A percentile compares a stretch with the other conserved stretches of the same genome.
phyloP scores from a whole-genome alignment of 2,329 filamentous ascomycete species.

The Sclerotinia nivalis region DNA sequence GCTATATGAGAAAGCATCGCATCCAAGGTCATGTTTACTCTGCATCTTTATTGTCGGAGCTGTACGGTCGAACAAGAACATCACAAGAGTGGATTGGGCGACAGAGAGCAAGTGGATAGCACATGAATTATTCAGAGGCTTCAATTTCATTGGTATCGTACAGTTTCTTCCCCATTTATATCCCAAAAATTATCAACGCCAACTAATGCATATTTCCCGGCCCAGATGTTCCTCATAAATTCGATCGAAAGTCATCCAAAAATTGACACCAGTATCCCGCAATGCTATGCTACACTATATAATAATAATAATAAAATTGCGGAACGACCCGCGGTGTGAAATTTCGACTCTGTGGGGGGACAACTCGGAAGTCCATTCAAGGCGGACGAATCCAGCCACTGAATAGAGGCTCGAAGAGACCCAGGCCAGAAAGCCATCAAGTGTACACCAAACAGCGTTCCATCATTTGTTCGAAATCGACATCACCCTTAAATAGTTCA shows the following conservation, averaged over 20 bases:
- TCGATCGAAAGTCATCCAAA: background rate
- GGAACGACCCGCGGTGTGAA: background rate
- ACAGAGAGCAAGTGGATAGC: background rate
- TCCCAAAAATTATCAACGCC: background rate
- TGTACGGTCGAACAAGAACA: background rate
- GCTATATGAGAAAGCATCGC: background rate
- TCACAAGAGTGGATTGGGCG: too few species aligned
- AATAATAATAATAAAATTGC: constrained; percentile 10
- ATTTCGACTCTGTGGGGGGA: background rate
- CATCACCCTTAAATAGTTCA: background rate
- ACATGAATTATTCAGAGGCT: background rate
- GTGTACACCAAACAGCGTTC: background rate
- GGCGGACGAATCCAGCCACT: background rate
- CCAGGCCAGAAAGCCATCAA: background rate
- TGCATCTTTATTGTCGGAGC: background rate
- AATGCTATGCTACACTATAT: constrained; percentile 8
- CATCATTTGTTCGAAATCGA: background rate
- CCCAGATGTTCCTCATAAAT: constrained; percentile 6
- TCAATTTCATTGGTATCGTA: constrained; percentile 16
- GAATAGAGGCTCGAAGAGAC: background rate
- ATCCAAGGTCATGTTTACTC: background rate
- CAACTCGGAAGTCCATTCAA: background rate
- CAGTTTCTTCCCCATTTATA: background rate
- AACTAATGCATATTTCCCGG: constrained; percentile 11
- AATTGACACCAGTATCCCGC: constrained; percentile 11